Base-by-base conservation (phyloP, 1,139 yeast species). In the Petasospora rhodanensis region DNA sequence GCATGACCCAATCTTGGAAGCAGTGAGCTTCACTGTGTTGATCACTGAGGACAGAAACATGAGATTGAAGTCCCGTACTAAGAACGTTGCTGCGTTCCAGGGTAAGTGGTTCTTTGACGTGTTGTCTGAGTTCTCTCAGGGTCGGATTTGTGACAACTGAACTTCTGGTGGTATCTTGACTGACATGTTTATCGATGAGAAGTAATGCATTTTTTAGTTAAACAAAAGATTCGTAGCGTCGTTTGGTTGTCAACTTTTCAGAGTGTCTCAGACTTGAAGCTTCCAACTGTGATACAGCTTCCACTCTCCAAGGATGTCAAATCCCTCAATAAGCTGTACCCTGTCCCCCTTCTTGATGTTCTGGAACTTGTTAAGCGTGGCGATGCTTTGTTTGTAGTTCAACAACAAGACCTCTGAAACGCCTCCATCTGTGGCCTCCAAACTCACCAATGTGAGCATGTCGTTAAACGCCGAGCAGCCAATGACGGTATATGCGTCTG, bases 41-140 rank as follows among this genome's bases (percentile, higher is more conserved):
- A 72, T 82, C 24, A 78, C 87, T 5, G 91, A 81, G 54, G 91
- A 82, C 54, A 63, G 79, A 37, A 80, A 77, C 44, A 77, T 81
- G 84, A 63, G 82, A 42, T 58, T 76, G 29, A 70, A 84, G 45
- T 80, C 86, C 3, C 71, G 75, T 47, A 66, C 78, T 10, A 68
- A 74, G 28, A 78, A 76, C 1, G 68, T 79, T 29, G 65, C 70
- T 9, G 68, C 76, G 34, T 73, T 68, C 55, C 77, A 74, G 42
- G 74, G 80, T 45, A 66, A 70, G 43, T 77, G 83, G 82, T 62
- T 78, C 38, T 76, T 76, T 55, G 56, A 58, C 32, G 74, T 69
- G 41, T 57, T 76, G 36, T 79, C 73, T 40, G 54, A 56, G 28
- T 57, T 67, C 10, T 43, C 55, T 2, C 43, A 42, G 4, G 52